Conservation (phyloP, 2,329 filamentous ascomycete genomes). For the Cadophora gregata region DNA sequence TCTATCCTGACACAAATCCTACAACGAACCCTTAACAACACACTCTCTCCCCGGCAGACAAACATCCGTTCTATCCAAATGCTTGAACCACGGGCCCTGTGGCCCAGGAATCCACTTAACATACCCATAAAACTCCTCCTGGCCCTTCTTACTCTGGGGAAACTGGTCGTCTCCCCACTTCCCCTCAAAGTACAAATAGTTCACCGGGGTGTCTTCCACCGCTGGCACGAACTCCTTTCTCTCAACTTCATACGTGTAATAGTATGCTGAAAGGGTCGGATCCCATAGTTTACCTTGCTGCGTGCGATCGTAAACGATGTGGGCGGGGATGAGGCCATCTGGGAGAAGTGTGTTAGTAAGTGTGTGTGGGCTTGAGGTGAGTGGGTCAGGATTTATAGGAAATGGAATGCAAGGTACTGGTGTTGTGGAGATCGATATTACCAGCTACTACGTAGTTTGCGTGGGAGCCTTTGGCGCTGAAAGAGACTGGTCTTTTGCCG, state of each 20-base stretch:
- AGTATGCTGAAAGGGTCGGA: constrained; percentile 59
- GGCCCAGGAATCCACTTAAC: constrained; percentile 61
- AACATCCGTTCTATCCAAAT: constrained; percentile 52
- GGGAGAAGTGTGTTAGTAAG: neutral
- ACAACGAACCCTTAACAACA: constrained; percentile 21
- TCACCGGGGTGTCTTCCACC: constrained; percentile 75
- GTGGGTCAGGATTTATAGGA: no score
- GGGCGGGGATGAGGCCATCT: constrained; percentile 55
- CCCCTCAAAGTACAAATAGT: constrained; percentile 87
- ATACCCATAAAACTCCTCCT: constrained; percentile 47
- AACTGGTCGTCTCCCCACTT: constrained; percentile 94
- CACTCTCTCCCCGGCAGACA: constrained; percentile 28
- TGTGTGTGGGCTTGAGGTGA: neutral
- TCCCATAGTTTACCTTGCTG: constrained; percentile 75
- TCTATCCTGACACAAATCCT: neutral
- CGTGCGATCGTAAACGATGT: constrained; percentile 59
- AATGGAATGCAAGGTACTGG: constrained; percentile 59
- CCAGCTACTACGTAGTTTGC: constrained; percentile 73
- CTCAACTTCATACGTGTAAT: constrained; percentile 56
- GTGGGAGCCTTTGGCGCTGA: constrained; percentile 71
- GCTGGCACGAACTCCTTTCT: constrained; percentile 48
- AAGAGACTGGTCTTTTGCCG: constrained; percentile 69
- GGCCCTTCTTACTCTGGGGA: constrained; percentile 53
- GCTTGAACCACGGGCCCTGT: constrained; percentile 63
- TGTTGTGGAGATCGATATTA: constrained; percentile 66